A percentile compares a stretch with the other conserved stretches of the same genome.
These are phyloP conservation scores for Albugo laibachii DNA, from an alignment of 352 stramenopile species.

Conservation along the genomic window DNA sequence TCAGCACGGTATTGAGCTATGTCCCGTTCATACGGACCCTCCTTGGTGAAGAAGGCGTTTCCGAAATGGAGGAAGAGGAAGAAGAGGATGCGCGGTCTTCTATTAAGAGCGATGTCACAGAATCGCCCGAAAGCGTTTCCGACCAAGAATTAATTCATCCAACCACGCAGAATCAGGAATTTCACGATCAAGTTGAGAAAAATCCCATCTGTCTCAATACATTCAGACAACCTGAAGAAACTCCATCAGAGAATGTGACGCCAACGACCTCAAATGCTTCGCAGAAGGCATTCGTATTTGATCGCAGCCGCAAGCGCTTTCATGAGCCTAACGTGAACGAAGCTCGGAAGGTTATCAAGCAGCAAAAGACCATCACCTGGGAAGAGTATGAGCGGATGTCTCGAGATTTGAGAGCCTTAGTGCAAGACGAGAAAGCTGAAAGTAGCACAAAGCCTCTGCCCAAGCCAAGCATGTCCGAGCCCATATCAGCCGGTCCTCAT, in stretches of 20 bases:
- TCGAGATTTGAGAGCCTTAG: constrained; percentile 34
- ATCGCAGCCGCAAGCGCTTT: too few species aligned
- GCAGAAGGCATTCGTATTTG: background rate
- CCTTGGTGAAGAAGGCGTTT: background rate
- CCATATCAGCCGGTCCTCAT: constrained; percentile 1
- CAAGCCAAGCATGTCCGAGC: constrained; percentile 28
- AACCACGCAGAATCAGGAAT: too few species aligned
- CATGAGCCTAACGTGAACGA: too few species aligned
- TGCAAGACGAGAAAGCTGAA: constrained; percentile 18
- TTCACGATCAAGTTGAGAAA: too few species aligned
- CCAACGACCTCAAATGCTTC: constrained; percentile 4
- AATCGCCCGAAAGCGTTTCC: too few species aligned
- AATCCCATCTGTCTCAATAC: too few species aligned
- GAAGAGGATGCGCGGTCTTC: constrained; percentile 4
- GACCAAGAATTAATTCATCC: too few species aligned
- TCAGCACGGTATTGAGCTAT: too few species aligned
- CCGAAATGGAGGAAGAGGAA: background rate
- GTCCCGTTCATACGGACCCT: too few species aligned
- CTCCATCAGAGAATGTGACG: too few species aligned
- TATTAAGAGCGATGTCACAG: background rate
- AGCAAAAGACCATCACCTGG: constrained; percentile 55
- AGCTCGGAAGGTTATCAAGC: constrained; percentile 22
- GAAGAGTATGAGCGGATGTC: constrained; percentile 56
- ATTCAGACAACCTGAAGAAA: too few species aligned
- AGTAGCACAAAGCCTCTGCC: constrained; percentile 28